Conservation (phyloP, 228 moss, liverwort and hornwort genomes). For the Sphagnum magellanicum region DNA sequence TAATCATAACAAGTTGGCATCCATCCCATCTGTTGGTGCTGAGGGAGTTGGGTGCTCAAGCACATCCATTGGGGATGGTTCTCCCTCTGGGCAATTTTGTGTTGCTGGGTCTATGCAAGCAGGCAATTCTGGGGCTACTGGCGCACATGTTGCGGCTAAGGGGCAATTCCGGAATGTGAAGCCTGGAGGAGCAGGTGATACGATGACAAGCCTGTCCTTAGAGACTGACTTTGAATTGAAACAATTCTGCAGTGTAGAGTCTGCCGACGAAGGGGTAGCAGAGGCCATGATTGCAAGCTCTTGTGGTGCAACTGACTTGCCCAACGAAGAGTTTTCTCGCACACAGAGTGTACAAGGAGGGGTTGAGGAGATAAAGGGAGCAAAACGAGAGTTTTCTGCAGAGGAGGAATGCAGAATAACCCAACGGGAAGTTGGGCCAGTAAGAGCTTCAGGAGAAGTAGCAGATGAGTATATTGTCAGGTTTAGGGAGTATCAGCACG, state of each 20-base stretch:
- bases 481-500: conserved; percentile 56
- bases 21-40: too few species aligned
- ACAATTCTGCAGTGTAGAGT: background rate
- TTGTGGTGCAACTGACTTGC: conserved; percentile 12
- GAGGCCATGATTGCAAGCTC: conserved; percentile 3
- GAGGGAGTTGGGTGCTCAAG: too few species aligned
- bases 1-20: conserved; percentile 7
- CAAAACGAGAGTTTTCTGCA: conserved; percentile 1
- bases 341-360: conserved; percentile 4
- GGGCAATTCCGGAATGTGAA: conserved; percentile 14
- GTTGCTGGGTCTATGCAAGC: background rate
- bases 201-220: too few species aligned
- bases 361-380: conserved; percentile 5
- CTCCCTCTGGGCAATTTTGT: too few species aligned
- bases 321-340: background rate
- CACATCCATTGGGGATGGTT: too few species aligned
- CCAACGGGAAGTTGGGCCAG: conserved; percentile 12
- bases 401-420: background rate
- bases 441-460: conserved; percentile 57
- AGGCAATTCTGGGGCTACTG: conserved; percentile 13
- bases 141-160: conserved; percentile 19
- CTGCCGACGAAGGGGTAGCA: background rate
- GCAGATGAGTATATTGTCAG: conserved; percentile 77
- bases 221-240: too few species aligned
- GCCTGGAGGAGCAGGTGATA: conserved; percentile 3